phyloP scores from a whole-genome alignment of 805 yeast genomes.

The Lipomyces japonicus region DNA sequence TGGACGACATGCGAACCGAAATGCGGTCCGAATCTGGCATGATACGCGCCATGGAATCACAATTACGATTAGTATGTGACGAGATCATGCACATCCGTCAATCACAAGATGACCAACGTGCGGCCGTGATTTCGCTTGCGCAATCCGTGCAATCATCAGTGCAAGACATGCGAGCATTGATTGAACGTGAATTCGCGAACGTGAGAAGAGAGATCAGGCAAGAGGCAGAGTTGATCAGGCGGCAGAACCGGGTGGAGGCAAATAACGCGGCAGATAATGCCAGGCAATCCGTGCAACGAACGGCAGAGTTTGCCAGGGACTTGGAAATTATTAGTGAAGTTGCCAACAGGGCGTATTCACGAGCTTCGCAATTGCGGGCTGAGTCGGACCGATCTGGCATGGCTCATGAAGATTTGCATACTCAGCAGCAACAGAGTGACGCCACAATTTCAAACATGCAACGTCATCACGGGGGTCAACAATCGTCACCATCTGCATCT shows the following conservation, averaged over 20 bases:
- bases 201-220: not conserved
- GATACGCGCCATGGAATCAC: not conserved
- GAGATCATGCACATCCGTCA: not conserved
- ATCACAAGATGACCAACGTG: not conserved
- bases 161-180: not conserved
- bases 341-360: conserved; percentile 4
- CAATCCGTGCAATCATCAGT: not conserved
- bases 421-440: not conserved
- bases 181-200: not conserved
- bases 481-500: too few species aligned
- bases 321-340: conserved; percentile 16
- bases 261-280: not conserved
- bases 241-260: not conserved
- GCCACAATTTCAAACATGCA: conserved; percentile 1
- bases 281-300: not conserved
- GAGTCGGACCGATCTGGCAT: not conserved
- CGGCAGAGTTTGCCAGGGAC: conserved; percentile 20
- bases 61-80: not conserved
- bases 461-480: too few species aligned
- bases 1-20: not conserved
- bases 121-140: not conserved
- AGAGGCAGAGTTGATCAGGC: not conserved
- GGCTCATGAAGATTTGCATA: not conserved
- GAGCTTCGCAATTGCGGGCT: not conserved
- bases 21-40: not conserved